Evolutionary conservation across 225 moss, liverwort and hornwort genomes (phyloP).

Genomic region (Sphagnum contortum): DNA sequence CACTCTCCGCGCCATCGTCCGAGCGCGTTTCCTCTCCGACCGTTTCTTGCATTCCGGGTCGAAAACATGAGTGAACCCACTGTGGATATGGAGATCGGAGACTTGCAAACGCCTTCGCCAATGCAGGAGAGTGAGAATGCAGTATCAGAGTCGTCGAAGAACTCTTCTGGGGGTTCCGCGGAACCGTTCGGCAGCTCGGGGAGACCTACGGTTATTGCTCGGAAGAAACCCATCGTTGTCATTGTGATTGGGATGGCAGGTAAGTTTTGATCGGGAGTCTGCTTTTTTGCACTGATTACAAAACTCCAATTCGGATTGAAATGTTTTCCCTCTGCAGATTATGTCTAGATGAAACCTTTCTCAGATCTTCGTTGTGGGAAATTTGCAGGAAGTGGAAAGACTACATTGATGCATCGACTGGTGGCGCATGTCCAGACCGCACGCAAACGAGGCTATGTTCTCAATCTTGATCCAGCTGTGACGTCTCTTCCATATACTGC

Average conservation of each 20-base stretch:
- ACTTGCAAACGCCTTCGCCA: too few relatives aligned
- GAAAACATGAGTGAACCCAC: too few relatives aligned
- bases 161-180: too few relatives aligned
- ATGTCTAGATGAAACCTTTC: neutral
- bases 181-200: too few relatives aligned
- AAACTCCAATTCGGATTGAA: neutral
- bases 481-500: conserved; percentile 68
- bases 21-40: too few relatives aligned
- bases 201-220: neutral
- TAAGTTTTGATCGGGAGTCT: conserved; percentile 3
- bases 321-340: neutral
- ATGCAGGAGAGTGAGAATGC: too few relatives aligned
- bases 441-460: conserved; percentile 72
- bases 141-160: too few relatives aligned
- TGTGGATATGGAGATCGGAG: too few relatives aligned
- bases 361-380: neutral
- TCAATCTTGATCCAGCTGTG: conserved; percentile 95
- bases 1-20: too few relatives aligned
- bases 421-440: conserved; percentile 54
- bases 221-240: conserved; percentile 48
- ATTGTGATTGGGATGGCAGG: conserved; percentile 98
- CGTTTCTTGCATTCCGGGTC: too few relatives aligned
- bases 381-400: conserved; percentile 81
- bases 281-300: too few relatives aligned
- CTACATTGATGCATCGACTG: conserved; percentile 83